phyloP scores from a whole-genome alignment of 2,329 filamentous ascomycete genomes.

The Alternaria triticina region DNA sequence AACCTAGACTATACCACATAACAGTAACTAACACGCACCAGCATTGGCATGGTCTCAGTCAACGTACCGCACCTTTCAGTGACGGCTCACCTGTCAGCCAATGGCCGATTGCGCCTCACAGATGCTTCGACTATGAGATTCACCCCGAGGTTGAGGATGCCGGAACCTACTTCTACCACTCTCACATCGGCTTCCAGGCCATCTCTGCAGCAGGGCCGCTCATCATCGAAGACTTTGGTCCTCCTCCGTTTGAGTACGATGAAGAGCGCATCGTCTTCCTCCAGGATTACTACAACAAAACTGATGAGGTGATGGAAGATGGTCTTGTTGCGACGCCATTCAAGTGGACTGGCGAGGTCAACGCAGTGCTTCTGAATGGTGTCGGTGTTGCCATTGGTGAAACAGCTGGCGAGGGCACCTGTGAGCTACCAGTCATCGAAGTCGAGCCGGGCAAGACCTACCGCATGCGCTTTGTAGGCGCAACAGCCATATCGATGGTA shows the following conservation, averaged over 20 bases:
- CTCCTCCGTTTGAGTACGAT: conserved; percentile 65
- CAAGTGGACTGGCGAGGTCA: conserved; percentile 65
- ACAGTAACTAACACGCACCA: conserved; percentile 32
- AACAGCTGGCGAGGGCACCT: conserved; percentile 45
- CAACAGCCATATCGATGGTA: conserved; percentile 61
- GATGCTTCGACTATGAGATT: conserved; percentile 73
- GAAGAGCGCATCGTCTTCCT: conserved; percentile 65
- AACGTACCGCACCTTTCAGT: conserved; percentile 66
- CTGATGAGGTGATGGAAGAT: conserved; percentile 59
- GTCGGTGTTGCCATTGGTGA: conserved; percentile 53
- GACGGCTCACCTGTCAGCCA: conserved; percentile 69
- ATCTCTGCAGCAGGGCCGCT: conserved; percentile 64
- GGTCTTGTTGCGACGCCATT: conserved; percentile 60
- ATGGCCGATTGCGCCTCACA: conserved; percentile 67
- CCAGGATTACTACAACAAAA: conserved; percentile 64
- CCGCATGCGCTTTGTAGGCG: conserved; percentile 66
- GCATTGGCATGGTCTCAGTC: conserved; percentile 73
- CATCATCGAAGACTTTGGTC: conserved; percentile 60
- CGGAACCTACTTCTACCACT: conserved; percentile 73
- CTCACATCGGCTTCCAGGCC: conserved; percentile 69
- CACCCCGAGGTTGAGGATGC: conserved; percentile 59
- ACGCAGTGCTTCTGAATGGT: conserved; percentile 65
- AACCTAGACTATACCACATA: background rate
- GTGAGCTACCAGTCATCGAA: conserved; percentile 60
- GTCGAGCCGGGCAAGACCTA: conserved; percentile 68